A percentile compares a stretch with the other conserved stretches of the same genome.
Conservation (phyloP, 2,329 filamentous ascomycete genomes). For the Endothia cerciana region DNA sequence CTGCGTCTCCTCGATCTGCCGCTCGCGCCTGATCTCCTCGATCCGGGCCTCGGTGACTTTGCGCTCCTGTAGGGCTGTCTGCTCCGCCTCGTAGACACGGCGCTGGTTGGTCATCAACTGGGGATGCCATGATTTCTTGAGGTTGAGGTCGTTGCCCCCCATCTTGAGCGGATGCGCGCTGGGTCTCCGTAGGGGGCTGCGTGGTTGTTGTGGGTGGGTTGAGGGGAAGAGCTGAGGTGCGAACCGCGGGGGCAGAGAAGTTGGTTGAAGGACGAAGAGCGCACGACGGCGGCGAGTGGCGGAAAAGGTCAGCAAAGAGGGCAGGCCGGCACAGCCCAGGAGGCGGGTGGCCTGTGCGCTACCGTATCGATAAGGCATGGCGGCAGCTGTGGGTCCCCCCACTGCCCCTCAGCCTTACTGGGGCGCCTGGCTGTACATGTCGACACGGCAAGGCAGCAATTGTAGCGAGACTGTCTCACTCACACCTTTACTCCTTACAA, state of each 20-base stretch:
- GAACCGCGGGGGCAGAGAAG: too few relatives aligned
- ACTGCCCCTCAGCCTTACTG: background rate
- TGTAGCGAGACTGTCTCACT: too few relatives aligned
- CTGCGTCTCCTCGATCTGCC: slow-evolving; percentile 89
- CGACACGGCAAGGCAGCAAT: too few relatives aligned
- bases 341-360: background rate
- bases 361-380: slow-evolving; percentile 10
- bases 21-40: slow-evolving; percentile 92
- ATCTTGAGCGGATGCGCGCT: slow-evolving; percentile 57
- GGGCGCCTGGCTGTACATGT: too few relatives aligned
- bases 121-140: slow-evolving; percentile 96
- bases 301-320: slow-evolving; percentile 13
- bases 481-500: background rate
- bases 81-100: slow-evolving; percentile 88
- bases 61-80: slow-evolving; percentile 90
- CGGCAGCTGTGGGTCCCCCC: background rate
- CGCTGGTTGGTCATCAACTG: slow-evolving; percentile 87
- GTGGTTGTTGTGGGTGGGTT: background rate
- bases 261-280: background rate
- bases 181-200: background rate
- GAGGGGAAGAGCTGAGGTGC: too few relatives aligned
- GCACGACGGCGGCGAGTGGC: slow-evolving; percentile 25
- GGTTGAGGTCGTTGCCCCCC: slow-evolving; percentile 88
- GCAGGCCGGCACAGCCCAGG: background rate
- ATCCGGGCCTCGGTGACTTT: slow-evolving; percentile 90